phyloP scores from a whole-genome alignment of 805 yeast genomes.

The Wickerhamiella parazyma region DNA sequence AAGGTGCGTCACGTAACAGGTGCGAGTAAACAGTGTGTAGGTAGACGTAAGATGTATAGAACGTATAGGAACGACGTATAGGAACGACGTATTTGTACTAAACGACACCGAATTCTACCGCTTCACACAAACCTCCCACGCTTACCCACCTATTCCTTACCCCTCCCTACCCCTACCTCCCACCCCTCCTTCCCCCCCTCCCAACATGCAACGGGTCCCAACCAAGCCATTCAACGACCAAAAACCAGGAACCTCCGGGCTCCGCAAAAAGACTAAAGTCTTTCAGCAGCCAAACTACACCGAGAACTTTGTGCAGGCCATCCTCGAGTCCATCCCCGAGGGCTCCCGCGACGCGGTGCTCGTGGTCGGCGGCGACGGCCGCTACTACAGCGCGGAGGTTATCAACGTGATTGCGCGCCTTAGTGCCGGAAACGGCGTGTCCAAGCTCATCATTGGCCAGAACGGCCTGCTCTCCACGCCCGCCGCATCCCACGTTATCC shows the following conservation, averaged over 20 bases:
- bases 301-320: constrained; percentile 86
- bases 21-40: neutral
- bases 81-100: too few relatives aligned
- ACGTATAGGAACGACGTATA: too few relatives aligned
- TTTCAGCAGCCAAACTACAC: constrained; percentile 72
- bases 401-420: constrained; percentile 70
- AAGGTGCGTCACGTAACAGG: neutral
- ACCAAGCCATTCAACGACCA: constrained; percentile 80
- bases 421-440: constrained; percentile 84
- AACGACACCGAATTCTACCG: too few relatives aligned
- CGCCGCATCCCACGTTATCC: constrained; percentile 86
- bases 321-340: constrained; percentile 78
- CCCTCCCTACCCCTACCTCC: neutral
- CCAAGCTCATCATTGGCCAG: constrained; percentile 74
- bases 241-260: constrained; percentile 96
- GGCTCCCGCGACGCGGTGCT: constrained; percentile 61
- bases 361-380: constrained; percentile 95
- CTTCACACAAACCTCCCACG: too few relatives aligned
- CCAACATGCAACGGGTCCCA: constrained; percentile 26
- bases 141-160: too few relatives aligned
- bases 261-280: constrained; percentile 78
- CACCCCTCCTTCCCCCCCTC: neutral
- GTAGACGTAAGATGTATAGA: too few relatives aligned
- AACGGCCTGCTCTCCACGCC: constrained; percentile 87
- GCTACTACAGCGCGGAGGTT: constrained; percentile 74